Conservation (phyloP, 192 early-diverging fungal species). For the Rhizoclosmatium globosum region DNA sequence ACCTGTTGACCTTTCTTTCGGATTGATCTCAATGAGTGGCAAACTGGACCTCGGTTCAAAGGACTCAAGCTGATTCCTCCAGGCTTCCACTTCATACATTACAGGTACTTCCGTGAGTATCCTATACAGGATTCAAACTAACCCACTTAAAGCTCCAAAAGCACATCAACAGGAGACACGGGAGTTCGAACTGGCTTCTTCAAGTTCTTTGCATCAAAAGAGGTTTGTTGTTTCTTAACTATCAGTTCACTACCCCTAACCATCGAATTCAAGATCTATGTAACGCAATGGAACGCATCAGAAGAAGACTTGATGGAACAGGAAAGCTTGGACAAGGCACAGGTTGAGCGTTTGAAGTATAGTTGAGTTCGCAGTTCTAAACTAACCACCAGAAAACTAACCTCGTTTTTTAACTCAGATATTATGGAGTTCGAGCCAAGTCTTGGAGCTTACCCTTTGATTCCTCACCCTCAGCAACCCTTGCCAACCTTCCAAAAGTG, state of each 20-base stretch:
- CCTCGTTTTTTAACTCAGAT: slow-evolving; percentile 48
- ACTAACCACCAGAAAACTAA: background rate
- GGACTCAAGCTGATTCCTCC: slow-evolving; percentile 95
- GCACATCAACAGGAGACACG: slow-evolving; percentile 48
- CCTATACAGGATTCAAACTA: background rate
- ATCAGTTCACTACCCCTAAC: background rate
- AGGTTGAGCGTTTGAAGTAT: slow-evolving; percentile 65
- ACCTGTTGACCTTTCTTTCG: slow-evolving; percentile 83
- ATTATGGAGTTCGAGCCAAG: slow-evolving; percentile 81
- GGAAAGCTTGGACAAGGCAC: slow-evolving; percentile 63
- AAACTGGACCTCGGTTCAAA: slow-evolving; percentile 87
- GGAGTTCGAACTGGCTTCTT: slow-evolving; percentile 82
- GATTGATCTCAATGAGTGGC: slow-evolving; percentile 90
- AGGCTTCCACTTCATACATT: slow-evolving; percentile 93
- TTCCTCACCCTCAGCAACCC: slow-evolving; percentile 55
- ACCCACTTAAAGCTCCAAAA: slow-evolving; percentile 35
- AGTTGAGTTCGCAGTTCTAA: slow-evolving; percentile 56
- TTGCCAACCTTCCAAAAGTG: slow-evolving; percentile 74
- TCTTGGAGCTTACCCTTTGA: slow-evolving; percentile 83
- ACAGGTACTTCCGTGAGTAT: slow-evolving; percentile 60
- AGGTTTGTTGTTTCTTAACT: slow-evolving; percentile 54
- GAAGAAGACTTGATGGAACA: slow-evolving; percentile 75
- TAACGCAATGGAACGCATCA: slow-evolving; percentile 79
- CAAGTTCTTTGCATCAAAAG: slow-evolving; percentile 66
- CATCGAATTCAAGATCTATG: slow-evolving; percentile 67